Base-by-base conservation (phyloP, 1,139 yeast genomes). In the Pneumocystis carinii region DNA sequence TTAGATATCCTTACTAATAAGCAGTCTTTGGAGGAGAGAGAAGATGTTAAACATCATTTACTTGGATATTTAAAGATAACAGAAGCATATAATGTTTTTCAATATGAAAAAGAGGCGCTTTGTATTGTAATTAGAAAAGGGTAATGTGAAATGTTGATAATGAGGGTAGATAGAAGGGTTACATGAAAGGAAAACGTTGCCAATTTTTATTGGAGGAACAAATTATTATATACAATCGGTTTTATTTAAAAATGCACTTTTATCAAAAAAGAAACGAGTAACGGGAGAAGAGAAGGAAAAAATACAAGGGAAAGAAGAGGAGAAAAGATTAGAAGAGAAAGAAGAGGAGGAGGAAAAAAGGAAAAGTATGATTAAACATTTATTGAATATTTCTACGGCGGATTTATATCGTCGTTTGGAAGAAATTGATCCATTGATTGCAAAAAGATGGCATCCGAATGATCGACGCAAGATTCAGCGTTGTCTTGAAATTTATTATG, bases 121-220 rank as follows among this genome's bases (percentile, higher is more conserved):
- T 67, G 64, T 0, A 69, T 69, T 10, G 69, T 69, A 56, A 29
- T 29, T 19, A 12, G n/a, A n/a, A n/a, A n/a, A 19, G 36, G 24
- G 17, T 42, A 24, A 10, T 39, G 12, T 35, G 1, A 61, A 15
- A 29, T 27, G 72, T 73, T 24, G 57, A 10, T 57, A 32, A 2
- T 29, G 61, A 75, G 78, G 66, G n/a, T 53, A 68, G 61, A 84
- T 89, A 17, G 79, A 80, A 0, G 86, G 84, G 59, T 84, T 90
- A n/a, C 86, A 85, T 64, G 66, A 72, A 0, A 72, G 86, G 53
- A 88, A 88, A 0, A 90, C 89, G 69, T 70, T 86, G 0, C 97
- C 99, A 0, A 86, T 92, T 5, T 74, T 94, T 0, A 90, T 92
- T 1, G 99, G 99, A 2, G 99, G 99, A 0, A 92, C 98, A 0